Base-by-base conservation (phyloP, 2,329 filamentous ascomycete species). In the Colletotrichum sp. region DNA sequence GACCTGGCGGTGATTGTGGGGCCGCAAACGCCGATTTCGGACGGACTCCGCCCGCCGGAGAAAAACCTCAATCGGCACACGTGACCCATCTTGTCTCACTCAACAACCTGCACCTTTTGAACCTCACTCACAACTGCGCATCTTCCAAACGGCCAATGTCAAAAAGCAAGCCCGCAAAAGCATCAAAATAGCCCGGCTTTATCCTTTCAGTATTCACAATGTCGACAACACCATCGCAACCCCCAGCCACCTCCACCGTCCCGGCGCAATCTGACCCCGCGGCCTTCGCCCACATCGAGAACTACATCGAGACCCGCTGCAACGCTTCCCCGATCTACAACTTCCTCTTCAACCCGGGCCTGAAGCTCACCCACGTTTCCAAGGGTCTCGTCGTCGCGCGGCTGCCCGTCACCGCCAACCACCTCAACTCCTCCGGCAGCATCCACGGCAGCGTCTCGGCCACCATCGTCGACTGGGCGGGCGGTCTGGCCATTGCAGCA, bases 391-490 rank as follows among this genome's bases (percentile, higher is more conserved):
- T 80, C 39, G 30, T 77, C 9, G 78, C 77, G 28, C 78, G 77
- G 8, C 68, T 80, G 25, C 75, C 70, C 16, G 48, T 80, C 25
- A 66, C 75, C 12, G 65, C 77, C 10, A 68, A 66, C 62, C 79
- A 80, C 34, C 75, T 80, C 61, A 80, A 80, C 70, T 69, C 76
- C n/a, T 76, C 78, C 16, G 90, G 91, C 8, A 91, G 90, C 25
- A 88, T 96, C 10, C 94, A 96, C 84, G 94, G 94, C 77, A 92
- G 92, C 65, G 93, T 94, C 5, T 93, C 91, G 32, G 93, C 93
- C 0, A 91, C 93, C 1, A 88, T 96, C 25, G 89, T 94, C 62
- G 94, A 96, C 85, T 95, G 93, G 90, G 89, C 91, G 8, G 94
- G 94, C 55, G 93, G 94, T 36, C 88, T 95, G 84, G 93, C 93